phyloP scores from a whole-genome alignment of 2,329 filamentous ascomycete species.

The Pseudocercospora vitis region DNA sequence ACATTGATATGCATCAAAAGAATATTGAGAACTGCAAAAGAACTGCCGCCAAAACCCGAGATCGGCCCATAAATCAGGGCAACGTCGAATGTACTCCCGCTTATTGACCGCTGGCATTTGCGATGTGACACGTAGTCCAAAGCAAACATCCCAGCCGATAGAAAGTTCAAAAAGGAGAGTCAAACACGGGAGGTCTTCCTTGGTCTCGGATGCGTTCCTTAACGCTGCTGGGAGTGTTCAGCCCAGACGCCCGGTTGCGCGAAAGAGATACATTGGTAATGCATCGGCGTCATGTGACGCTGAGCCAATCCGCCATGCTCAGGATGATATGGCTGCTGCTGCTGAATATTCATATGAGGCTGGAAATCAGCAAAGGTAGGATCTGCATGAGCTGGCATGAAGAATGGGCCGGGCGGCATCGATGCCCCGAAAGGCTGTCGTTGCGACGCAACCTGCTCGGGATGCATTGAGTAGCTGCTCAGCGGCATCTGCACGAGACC shows the following conservation, averaged over 20 bases:
- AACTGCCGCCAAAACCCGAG: neutral
- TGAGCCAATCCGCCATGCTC: constrained; percentile 12
- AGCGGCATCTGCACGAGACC: constrained; percentile 18
- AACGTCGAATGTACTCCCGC: too few species aligned
- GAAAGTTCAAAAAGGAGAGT: too few species aligned
- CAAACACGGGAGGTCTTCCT: too few species aligned
- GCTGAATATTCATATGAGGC: constrained; percentile 10
- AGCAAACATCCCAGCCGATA: too few species aligned
- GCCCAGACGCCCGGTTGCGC: constrained; percentile 12
- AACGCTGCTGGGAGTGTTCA: neutral
- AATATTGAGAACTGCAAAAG: neutral
- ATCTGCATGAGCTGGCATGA: constrained; percentile 20
- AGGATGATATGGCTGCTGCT: constrained; percentile 12
- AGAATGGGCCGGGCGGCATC: constrained; percentile 20
- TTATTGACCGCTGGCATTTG: too few species aligned
- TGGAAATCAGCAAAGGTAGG: constrained; percentile 16
- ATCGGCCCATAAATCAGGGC: too few species aligned
- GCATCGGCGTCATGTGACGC: constrained; percentile 18
- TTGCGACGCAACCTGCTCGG: neutral
- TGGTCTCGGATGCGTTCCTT: too few species aligned
- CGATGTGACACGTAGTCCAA: too few species aligned
- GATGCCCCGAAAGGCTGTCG: constrained; percentile 5
- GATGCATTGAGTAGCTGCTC: constrained; percentile 11
- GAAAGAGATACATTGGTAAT: constrained; percentile 14
- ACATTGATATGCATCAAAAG: neutral